phyloP scores from a whole-genome alignment of 2,329 filamentous ascomycete species.

The Xylariaceae sp. region DNA sequence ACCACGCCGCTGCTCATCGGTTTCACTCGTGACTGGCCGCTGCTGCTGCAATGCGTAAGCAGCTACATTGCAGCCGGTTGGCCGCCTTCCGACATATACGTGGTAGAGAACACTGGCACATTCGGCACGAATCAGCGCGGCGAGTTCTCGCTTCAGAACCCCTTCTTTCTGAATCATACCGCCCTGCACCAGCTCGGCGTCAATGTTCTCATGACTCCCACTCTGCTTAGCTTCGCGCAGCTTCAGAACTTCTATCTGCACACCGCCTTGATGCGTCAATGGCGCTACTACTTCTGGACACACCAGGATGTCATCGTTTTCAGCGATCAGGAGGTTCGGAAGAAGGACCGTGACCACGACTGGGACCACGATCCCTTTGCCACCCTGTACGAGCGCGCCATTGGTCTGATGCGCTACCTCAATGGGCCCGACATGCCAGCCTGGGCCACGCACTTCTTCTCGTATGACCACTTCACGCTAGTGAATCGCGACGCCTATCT shows the following conservation, averaged over 20 bases:
- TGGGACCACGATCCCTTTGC: slow-evolving; percentile 34
- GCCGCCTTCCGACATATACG: slow-evolving; percentile 48
- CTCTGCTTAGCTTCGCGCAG: slow-evolving; percentile 44
- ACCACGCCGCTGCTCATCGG: slow-evolving; percentile 43
- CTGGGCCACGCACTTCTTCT: slow-evolving; percentile 47
- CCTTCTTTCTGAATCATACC: slow-evolving; percentile 50
- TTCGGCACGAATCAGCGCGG: slow-evolving; percentile 44
- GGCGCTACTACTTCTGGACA: slow-evolving; percentile 44
- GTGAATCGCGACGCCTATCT: slow-evolving; percentile 43
- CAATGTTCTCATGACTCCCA: slow-evolving; percentile 44
- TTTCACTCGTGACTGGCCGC: slow-evolving; percentile 49
- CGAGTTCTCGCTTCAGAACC: slow-evolving; percentile 44
- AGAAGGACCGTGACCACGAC: slow-evolving; percentile 34
- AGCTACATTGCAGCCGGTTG: slow-evolving; percentile 52
- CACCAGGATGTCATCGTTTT: slow-evolving; percentile 45
- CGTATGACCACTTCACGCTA: slow-evolving; percentile 45
- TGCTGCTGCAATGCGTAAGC: slow-evolving; percentile 48
- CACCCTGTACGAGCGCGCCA: slow-evolving; percentile 32
- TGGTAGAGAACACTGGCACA: slow-evolving; percentile 51
- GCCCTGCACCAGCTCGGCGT: slow-evolving; percentile 44
- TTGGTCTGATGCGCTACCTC: slow-evolving; percentile 32
- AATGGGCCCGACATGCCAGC: slow-evolving; percentile 33
- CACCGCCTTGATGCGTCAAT: slow-evolving; percentile 38
- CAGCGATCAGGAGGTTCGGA: slow-evolving; percentile 37
- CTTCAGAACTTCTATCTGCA: slow-evolving; percentile 46